These are phyloP conservation scores for Aspergillus taichungensis DNA, from an alignment of 495 filamentous ascomycete species.

Conservation along the genomic window DNA sequence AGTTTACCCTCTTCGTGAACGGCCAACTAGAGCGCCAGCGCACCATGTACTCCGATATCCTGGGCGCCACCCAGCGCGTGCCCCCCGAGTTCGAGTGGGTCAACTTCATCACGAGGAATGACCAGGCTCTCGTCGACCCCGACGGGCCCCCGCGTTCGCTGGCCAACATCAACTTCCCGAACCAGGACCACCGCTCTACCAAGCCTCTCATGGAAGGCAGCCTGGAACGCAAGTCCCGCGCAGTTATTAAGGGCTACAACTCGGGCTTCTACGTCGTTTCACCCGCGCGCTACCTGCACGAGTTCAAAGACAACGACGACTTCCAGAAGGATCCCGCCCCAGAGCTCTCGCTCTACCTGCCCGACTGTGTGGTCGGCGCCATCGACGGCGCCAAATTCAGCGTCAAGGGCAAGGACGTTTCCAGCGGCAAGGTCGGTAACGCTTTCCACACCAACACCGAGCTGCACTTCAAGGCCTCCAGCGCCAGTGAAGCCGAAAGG, in stretches of 20 bases:
- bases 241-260: slow-evolving; percentile 68
- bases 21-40: slow-evolving; percentile 75
- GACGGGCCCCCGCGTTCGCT: slow-evolving; percentile 61
- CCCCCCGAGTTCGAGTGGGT: slow-evolving; percentile 91
- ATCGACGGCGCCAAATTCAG: slow-evolving; percentile 77
- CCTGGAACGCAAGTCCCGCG: slow-evolving; percentile 77
- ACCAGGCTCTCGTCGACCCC: slow-evolving; percentile 68
- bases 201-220: slow-evolving; percentile 76
- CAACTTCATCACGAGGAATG: slow-evolving; percentile 63
- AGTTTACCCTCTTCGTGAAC: slow-evolving; percentile 67
- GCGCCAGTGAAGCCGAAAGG: slow-evolving; percentile 61
- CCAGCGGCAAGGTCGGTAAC: slow-evolving; percentile 49
- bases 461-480: slow-evolving; percentile 64
- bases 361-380: slow-evolving; percentile 74
- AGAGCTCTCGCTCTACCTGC: slow-evolving; percentile 83
- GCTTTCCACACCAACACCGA: slow-evolving; percentile 55
- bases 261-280: slow-evolving; percentile 86
- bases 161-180: slow-evolving; percentile 69
- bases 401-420: slow-evolving; percentile 86
- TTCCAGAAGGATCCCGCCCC: slow-evolving; percentile 70
- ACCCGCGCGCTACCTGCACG: slow-evolving; percentile 76
- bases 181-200: slow-evolving; percentile 74
- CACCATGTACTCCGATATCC: slow-evolving; percentile 73
- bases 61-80: slow-evolving; percentile 65
- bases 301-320: slow-evolving; percentile 92